These are phyloP conservation scores for Elaeis guineensis DNA, from an alignment of 176 grass and related monocot genomes.

Conservation along the genomic window DNA sequence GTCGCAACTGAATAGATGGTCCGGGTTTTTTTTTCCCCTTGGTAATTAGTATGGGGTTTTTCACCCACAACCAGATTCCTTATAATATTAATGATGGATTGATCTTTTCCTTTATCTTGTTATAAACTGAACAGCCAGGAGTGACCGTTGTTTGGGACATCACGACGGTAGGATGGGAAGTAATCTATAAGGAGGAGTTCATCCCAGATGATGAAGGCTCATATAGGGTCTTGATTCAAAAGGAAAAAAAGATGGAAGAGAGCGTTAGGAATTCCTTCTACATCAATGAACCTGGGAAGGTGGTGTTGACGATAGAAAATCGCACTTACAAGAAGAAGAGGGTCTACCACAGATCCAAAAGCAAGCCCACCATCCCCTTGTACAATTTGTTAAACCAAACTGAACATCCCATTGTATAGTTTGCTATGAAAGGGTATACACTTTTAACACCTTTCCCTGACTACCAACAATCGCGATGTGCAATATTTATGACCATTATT, in stretches of 20 bases:
- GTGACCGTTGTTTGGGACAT: constrained; percentile 31
- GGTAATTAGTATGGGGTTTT: too few relatives aligned
- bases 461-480: too few relatives aligned
- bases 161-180: constrained; percentile 33
- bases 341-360: constrained; percentile 35
- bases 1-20: too few relatives aligned
- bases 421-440: too few relatives aligned
- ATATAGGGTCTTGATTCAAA: constrained; percentile 29
- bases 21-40: too few relatives aligned
- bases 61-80: neutral
- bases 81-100: neutral
- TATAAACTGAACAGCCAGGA: constrained; percentile 15
- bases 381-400: constrained; percentile 21
- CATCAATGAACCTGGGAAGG: constrained; percentile 36
- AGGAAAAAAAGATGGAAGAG: constrained; percentile 23
- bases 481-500: too few relatives aligned
- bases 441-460: too few relatives aligned
- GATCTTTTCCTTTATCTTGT: neutral
- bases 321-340: constrained; percentile 25
- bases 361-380: constrained; percentile 28
- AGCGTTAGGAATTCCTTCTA: constrained; percentile 33
- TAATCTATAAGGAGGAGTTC: constrained; percentile 42
- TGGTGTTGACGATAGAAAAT: constrained; percentile 26
- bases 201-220: constrained; percentile 42
- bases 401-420: neutral